phyloP scores from a whole-genome alignment of 257 asterid species.

The Scutellaria minor region DNA sequence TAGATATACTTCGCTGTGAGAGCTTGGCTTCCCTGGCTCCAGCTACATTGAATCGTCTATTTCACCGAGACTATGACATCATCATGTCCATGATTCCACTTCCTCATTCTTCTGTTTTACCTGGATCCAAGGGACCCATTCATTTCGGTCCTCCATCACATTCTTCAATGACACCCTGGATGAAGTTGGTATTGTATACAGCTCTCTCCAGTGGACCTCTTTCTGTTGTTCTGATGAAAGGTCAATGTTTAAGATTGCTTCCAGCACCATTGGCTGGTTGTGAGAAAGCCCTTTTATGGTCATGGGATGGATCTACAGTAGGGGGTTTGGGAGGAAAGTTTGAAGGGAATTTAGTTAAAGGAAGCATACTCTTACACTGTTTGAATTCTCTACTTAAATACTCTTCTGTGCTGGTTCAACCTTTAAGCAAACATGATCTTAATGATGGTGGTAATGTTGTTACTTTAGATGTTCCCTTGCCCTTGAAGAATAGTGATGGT shows the following conservation, averaged over 20 bases:
- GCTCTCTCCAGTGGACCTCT: constrained; percentile 88
- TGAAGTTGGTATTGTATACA: constrained; percentile 84
- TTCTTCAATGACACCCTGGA: constrained; percentile 99
- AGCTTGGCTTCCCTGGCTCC: constrained; percentile 94
- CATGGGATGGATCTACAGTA: constrained; percentile 94
- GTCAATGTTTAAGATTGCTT: constrained; percentile 91
- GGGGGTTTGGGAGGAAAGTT: constrained; percentile 95
- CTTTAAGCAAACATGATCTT: constrained; percentile 87
- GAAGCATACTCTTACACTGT: constrained; percentile 90
- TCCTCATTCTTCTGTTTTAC: constrained; percentile 93
- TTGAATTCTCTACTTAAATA: constrained; percentile 90
- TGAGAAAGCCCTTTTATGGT: constrained; percentile 95
- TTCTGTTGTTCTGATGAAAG: constrained; percentile 95
- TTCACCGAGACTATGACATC: constrained; percentile 94
- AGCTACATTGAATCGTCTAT: constrained; percentile 91
- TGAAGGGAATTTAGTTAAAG: constrained; percentile 91
- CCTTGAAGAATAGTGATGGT: constrained; percentile 90
- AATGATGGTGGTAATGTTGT: constrained; percentile 66
- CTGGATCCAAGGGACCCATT: constrained; percentile 95
- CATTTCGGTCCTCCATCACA: constrained; percentile 99
- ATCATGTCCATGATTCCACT: constrained; percentile 97
- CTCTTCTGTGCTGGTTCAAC: constrained; percentile 95
- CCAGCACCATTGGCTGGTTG: constrained; percentile 99
- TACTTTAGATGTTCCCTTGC: constrained; percentile 91
- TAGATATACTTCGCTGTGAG: constrained; percentile 98